These are phyloP conservation scores for Pseudofabraea citricarpa DNA, from an alignment of 2,329 filamentous ascomycete species.

Conservation along the genomic window DNA sequence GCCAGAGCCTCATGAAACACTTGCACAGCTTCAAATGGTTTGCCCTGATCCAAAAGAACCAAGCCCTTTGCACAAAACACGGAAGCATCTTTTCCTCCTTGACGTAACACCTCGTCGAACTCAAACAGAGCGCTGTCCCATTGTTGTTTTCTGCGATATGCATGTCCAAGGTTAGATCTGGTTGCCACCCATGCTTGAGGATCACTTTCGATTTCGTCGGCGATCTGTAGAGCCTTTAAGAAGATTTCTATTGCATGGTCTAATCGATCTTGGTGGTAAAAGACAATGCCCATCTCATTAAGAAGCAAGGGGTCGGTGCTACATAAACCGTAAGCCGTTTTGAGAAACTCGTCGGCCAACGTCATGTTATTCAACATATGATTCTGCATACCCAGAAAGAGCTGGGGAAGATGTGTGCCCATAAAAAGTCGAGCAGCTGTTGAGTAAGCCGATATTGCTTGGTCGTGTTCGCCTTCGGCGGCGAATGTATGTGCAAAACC, in stretches of 20 bases:
- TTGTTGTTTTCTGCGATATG: conserved; percentile 67
- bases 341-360: conserved; percentile 89
- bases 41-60: conserved; percentile 72
- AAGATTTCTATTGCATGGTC: conserved; percentile 75
- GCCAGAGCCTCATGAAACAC: conserved; percentile 82
- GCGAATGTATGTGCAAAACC: conserved; percentile 98
- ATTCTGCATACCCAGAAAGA: conserved; percentile 98
- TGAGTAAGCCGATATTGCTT: conserved; percentile 95
- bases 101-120: conserved; percentile 82
- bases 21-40: conserved; percentile 71
- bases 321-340: conserved; percentile 79
- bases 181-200: conserved; percentile 78
- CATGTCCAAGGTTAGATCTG: conserved; percentile 84
- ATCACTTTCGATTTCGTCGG: conserved; percentile 76
- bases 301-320: conserved; percentile 82
- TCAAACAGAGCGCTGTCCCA: conserved; percentile 69
- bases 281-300: conserved; percentile 95
- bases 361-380: conserved; percentile 93
- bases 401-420: conserved; percentile 90
- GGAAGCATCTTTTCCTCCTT: conserved; percentile 72
- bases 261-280: conserved; percentile 83
- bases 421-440: conserved; percentile 94
- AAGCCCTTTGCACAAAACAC: conserved; percentile 82
- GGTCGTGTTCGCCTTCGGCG: conserved; percentile 94
- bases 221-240: conserved; percentile 68